A percentile compares a stretch with the other conserved stretches of the same genome.
Conservation (phyloP, 768 basidiomycete species). For the Lyophyllum shimeji region DNA sequence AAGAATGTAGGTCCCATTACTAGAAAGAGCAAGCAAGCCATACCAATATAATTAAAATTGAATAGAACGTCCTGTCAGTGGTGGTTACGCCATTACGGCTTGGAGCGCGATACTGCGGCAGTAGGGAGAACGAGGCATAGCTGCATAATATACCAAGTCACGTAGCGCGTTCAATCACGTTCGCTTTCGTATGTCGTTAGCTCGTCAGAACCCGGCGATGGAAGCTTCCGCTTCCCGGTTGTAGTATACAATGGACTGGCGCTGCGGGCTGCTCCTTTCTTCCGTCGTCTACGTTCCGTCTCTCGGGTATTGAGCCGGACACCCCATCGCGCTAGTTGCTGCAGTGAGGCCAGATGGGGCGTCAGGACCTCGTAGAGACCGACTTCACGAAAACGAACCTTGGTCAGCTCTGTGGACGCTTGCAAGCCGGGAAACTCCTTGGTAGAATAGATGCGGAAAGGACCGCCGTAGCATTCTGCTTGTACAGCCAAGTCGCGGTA, state of each 20-base stretch:
- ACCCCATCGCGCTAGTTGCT: conserved; percentile 57
- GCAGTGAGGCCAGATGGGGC: neutral
- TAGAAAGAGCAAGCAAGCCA: neutral
- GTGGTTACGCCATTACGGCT: too few relatives aligned
- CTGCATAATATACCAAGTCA: neutral
- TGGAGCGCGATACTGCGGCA: too few relatives aligned
- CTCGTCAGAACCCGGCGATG: neutral
- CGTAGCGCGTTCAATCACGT: neutral
- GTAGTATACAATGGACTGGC: conserved; percentile 13
- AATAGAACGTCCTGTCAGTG: too few relatives aligned
- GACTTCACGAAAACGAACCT: conserved; percentile 36
- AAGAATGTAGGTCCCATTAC: neutral
- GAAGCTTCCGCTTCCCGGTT: conserved; percentile 11
- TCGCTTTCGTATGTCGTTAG: conserved; percentile 8
- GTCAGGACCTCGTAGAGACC: neutral
- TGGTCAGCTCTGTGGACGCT: conserved; percentile 67
- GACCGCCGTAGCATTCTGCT: conserved; percentile 64
- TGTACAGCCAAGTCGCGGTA: conserved; percentile 42
- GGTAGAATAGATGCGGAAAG: conserved; percentile 67
- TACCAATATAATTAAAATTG: neutral
- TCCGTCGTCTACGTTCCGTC: conserved; percentile 52
- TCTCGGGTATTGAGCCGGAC: conserved; percentile 61
- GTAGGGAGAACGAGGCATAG: neutral
- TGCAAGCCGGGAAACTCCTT: conserved; percentile 71
- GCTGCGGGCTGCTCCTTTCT: conserved; percentile 29